Evolutionary conservation across 805 yeast genomes (phyloP), one percentile per base, ranked within the genome.

Genomic region (Candida alai): DNA sequence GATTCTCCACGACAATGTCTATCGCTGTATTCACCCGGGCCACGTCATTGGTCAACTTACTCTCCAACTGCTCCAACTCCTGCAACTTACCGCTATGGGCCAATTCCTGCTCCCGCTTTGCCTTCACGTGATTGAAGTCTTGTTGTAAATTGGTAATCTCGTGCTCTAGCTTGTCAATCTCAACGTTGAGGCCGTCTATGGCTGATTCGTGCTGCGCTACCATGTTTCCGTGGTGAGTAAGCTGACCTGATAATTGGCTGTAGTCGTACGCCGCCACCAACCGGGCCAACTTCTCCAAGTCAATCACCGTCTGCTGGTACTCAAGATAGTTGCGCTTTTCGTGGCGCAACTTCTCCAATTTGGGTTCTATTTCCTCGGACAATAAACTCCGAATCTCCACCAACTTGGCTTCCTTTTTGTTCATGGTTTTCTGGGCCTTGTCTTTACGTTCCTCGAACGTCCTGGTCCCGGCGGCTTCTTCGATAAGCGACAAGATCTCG

Each of bases 401-500:
- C 32, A 93, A 69, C 49, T 89, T 89, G 11, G 83, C 73, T 47
- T 93, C 96, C 51, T 90, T 90, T 60, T 88, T 89, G 1, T 80
- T 74, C 87, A 93, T 87, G 2, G 96, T 86, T 52, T 84, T 80
- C 49, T 86, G 83, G 0, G 97, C 96, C 54, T 84, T 85, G 39
- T 84, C 95, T 48, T 90, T 80, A 43, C 96, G 76, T 42, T 88
- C 95, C 57, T 93, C 97, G 52, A 86, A 93, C 72, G 90, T 85
- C 43, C 90, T 78, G 0, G 98, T 93, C 5, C 99, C 98, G 0
- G 98, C 96, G 0, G 98, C 98, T 61, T 93, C 99, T 59, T 93
- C 98, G 35, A 93, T 87, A 46, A 93, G 70, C 4, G 96, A 80
- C 43, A 93, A 61, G 26, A 90, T 84, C 57, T 93, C 97, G 2